Evolutionary conservation across 768 basidiomycete species (phyloP), one percentile per base, ranked within the genome.

Genomic region (Suillus cothurnatus): DNA sequence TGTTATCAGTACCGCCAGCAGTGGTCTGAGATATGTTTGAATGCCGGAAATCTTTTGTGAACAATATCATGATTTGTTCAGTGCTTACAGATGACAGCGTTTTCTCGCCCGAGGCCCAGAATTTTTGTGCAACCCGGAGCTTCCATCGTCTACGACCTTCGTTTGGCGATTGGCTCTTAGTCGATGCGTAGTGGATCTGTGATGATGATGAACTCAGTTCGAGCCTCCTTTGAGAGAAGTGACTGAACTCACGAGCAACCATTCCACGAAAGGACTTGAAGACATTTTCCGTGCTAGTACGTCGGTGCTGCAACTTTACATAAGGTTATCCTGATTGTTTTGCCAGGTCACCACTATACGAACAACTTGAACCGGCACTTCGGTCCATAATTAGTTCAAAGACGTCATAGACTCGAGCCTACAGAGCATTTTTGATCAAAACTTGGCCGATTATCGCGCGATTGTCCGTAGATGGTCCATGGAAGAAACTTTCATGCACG

Each of bases 71-170:
- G 32, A n/a, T 32, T 45, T 21, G 61, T 19, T 23, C 32, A 36
- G 34, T 56, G 61, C 66, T 64, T 31, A 70, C 71, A 45, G 38
- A 61, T 50, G 43, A 23, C 55, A 64, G 41, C 56, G 61, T 62
- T 21, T 41, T 70, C 61, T 78, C 53, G 68, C 68, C 61, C 74
- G 79, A 71, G 41, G 62, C 67, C 73, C 87, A 87, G 84, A 71
- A 87, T 82, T 61, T 81, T 74, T 70, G 84, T 17, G 86, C 79
- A 36, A 84, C 79, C 34, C 82, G 83, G 64, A 90, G 73, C 63
- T 80, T 79, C 85, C 84, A 84, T 73, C 75, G 82, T 19, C 88
- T 81, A 61, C 88, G 81, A 23, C 88, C 88, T 70, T 88, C 84
- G 21, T 75, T 71, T 41, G 86, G 85, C 69, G 82, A 77, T 45